These are phyloP conservation scores for Coemansia sp. DNA, from an alignment of 192 early-diverging fungal genomes.

Conservation along the genomic window DNA sequence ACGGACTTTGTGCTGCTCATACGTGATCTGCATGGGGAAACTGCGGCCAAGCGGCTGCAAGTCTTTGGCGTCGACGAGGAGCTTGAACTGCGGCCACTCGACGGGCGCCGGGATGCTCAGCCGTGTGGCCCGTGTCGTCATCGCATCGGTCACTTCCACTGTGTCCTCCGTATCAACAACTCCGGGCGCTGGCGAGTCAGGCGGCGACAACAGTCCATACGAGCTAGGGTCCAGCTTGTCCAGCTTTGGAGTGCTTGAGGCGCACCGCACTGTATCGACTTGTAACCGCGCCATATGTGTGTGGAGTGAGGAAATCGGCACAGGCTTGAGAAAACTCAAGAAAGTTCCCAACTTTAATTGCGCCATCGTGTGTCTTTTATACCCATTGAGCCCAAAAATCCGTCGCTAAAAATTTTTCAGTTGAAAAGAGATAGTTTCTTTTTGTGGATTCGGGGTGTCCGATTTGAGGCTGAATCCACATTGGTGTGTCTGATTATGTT, in stretches of 20 bases:
- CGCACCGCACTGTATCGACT: not conserved
- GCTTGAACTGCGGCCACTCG: constrained; percentile 31
- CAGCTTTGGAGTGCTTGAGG: not conserved
- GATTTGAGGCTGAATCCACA: not conserved
- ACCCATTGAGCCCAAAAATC: not conserved
- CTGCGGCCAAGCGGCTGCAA: constrained; percentile 47
- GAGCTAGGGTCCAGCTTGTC: not conserved
- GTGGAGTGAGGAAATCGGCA: not conserved
- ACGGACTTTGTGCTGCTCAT: constrained; percentile 19
- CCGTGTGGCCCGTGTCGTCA: constrained; percentile 11
- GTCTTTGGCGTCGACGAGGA: constrained; percentile 24
- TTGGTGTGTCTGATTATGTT: not conserved
- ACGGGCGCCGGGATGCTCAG: constrained; percentile 17
- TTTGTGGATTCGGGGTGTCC: not conserved
- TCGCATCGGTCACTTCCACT: constrained; percentile 1
- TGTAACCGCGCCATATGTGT: constrained; percentile 4
- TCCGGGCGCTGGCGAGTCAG: constrained; percentile 27
- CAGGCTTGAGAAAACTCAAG: not conserved
- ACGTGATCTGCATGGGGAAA: constrained; percentile 20
- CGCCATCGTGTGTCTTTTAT: not conserved
- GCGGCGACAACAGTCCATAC: constrained; percentile 34
- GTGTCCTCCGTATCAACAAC: not conserved
- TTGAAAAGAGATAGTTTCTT: not conserved
- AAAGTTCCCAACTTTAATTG: not conserved
- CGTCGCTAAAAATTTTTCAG: not conserved